Percentiles rank a stretch among this genome's conserved stretches.
phyloP scores from a whole-genome alignment of 371 early-diverging fungal genomes.

The Apophysomyces ossiformis region DNA sequence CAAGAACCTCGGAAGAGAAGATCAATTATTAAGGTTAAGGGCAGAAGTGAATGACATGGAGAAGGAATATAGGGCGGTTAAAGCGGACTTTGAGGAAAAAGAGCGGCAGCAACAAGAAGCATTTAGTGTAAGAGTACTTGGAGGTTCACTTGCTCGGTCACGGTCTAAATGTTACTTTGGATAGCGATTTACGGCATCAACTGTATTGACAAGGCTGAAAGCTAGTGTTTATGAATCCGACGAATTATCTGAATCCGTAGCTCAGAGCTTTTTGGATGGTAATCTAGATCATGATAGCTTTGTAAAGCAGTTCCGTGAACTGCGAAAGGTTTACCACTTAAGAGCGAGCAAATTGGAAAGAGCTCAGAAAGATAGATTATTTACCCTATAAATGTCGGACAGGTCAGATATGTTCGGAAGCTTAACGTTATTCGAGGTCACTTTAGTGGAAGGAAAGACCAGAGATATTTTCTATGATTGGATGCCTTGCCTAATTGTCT shows the following conservation, averaged over 20 bases:
- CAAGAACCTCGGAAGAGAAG: slow-evolving; percentile 53
- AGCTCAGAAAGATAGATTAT: slow-evolving; percentile 45
- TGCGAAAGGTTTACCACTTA: slow-evolving; percentile 67
- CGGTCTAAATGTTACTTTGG: background rate
- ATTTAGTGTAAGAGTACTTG: slow-evolving; percentile 47
- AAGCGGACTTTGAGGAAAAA: slow-evolving; percentile 51
- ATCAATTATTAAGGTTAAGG: slow-evolving; percentile 47
- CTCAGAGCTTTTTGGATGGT: slow-evolving; percentile 65
- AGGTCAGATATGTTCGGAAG: too few relatives aligned
- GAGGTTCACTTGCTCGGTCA: background rate
- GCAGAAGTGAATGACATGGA: slow-evolving; percentile 44
- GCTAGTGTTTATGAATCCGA: slow-evolving; percentile 64
- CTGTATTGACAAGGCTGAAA: slow-evolving; percentile 57
- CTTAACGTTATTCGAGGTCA: background rate
- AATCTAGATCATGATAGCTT: slow-evolving; percentile 62
- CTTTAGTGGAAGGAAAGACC: background rate
- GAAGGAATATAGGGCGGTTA: slow-evolving; percentile 36
- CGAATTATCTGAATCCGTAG: slow-evolving; percentile 64
- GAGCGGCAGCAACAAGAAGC: slow-evolving; percentile 61
- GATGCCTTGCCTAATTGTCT: too few relatives aligned
- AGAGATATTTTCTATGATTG: too few relatives aligned
- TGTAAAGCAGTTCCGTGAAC: slow-evolving; percentile 63
- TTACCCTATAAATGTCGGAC: slow-evolving; percentile 18
- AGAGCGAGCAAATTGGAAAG: slow-evolving; percentile 65
- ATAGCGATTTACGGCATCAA: slow-evolving; percentile 64